These are phyloP conservation scores for Phialophora chinensis DNA, from an alignment of 2,329 filamentous ascomycete genomes.

Conservation along the genomic window DNA sequence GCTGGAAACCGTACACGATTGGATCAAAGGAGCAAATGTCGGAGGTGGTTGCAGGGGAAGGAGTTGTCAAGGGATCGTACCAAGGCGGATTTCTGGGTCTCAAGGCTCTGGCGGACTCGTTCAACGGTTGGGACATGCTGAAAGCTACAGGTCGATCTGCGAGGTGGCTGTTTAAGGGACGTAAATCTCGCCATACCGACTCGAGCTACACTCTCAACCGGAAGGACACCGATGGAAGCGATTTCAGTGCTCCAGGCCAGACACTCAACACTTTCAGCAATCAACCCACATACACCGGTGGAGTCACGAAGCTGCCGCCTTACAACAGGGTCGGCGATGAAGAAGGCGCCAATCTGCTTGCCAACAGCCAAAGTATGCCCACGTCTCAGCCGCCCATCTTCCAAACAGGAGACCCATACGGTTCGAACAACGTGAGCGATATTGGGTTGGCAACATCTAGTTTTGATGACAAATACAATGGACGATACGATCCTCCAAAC, in stretches of 20 bases:
- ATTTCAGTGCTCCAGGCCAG: conserved; percentile 25
- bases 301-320: conserved; percentile 15
- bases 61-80: conserved; percentile 52
- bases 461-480: conserved; percentile 31
- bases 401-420: conserved; percentile 9
- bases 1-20: conserved; percentile 71
- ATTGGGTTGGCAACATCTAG: conserved; percentile 34
- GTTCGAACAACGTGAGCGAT: conserved; percentile 27
- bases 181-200: conserved; percentile 56
- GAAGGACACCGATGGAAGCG: conserved; percentile 27
- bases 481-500: conserved; percentile 10
- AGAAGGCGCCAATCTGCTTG: conserved; percentile 49
- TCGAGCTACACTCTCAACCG: conserved; percentile 46
- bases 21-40: conserved; percentile 55
- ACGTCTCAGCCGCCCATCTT: conserved; percentile 9
- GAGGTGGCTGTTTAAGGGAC: conserved; percentile 80
- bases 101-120: conserved; percentile 70
- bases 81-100: conserved; percentile 69
- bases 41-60: conserved; percentile 52
- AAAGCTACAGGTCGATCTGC: conserved; percentile 79
- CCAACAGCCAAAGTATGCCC: conserved; percentile 37
- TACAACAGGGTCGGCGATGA: conserved; percentile 39
- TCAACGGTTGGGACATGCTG: conserved; percentile 82
- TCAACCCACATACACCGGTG: conserved; percentile 25
- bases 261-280: conserved; percentile 24